Base-by-base conservation (phyloP, 208 protist genomes). In the Phytomonas francai region DNA sequence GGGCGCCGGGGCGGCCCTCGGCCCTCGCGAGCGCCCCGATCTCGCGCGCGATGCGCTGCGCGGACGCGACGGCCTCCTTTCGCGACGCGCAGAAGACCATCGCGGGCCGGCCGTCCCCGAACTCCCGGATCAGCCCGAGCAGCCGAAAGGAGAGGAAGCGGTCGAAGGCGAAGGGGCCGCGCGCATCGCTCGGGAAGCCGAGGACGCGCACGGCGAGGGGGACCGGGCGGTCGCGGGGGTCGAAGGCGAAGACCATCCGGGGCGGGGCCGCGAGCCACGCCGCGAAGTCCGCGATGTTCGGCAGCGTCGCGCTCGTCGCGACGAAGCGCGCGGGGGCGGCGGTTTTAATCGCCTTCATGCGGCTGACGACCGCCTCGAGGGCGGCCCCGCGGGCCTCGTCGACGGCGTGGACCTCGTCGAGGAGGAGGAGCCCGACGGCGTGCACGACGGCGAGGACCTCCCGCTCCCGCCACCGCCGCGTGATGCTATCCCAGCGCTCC, bases 391-490 rank as follows among this genome's bases (percentile, higher is more conserved):
- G 81, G 36, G 92, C 85, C 63, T 98, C 95, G 70, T 83, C 85
- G 3, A 98, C 80, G 6, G 93, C 88, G 80, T 98, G 95, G 0
- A 98, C 86, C 71, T 98, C 95, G 63, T 98, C 95, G 16, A 98
- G 72, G 0, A 97, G 78, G 8, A 98, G 70, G 8, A 97, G 67
- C 0, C 72, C 79, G 0, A 97, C 91, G 0, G 84, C 79, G 59
- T 80, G 78, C 12, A 97, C 87, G 30, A 96, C 78, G 22, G 69
- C 69, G 66, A 83, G 77, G 32, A 92, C 77, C 33, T 81, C 77
- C 29, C 80, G 79, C 67, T 97, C 88, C 34, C 87, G 85, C 88
- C 91, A 97, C 3, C 92, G 81, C 0, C 95, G 88, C 34, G 92
- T 97, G 61, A 98, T 92, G 70, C 87, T 92, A 73, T 98, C 95